Conservation (phyloP, 768 basidiomycete genomes). For the Tricholomella constricta region DNA sequence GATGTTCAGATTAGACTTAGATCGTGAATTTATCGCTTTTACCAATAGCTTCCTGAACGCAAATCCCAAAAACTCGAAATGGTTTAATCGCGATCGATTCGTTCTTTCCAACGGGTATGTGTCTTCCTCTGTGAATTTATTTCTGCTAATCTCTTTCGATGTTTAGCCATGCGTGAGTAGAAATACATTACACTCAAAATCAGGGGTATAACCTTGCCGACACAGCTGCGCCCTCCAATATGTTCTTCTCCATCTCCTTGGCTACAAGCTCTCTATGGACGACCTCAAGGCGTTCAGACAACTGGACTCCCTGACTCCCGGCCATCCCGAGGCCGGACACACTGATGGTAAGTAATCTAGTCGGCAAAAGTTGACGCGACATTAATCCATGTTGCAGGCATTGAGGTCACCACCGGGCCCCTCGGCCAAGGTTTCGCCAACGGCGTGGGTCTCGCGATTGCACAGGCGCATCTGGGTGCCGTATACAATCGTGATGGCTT, state of each 20-base stretch:
- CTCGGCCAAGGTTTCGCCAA: constrained; percentile 95
- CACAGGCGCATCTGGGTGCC: constrained; percentile 89
- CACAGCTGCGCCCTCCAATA: constrained; percentile 91
- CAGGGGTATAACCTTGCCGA: background rate
- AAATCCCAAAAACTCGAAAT: constrained; percentile 87
- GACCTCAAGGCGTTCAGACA: constrained; percentile 95
- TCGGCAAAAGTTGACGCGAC: background rate
- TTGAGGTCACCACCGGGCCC: constrained; percentile 95
- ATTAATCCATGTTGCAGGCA: constrained; percentile 39
- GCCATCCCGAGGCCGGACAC: constrained; percentile 82
- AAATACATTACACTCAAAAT: background rate
- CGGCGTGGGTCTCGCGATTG: constrained; percentile 91
- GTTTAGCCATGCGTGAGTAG: constrained; percentile 72
- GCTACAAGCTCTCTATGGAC: constrained; percentile 89
- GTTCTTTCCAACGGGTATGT: constrained; percentile 93
- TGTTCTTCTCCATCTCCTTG: constrained; percentile 86
- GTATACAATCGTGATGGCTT: constrained; percentile 87
- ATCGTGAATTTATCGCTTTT: constrained; percentile 1
- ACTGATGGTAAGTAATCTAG: constrained; percentile 41
- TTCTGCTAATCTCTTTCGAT: constrained; percentile 14
- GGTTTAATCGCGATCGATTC: constrained; percentile 97
- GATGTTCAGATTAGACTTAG: background rate
- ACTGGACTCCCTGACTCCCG: constrained; percentile 86
- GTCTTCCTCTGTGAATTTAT: background rate
- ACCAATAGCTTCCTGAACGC: constrained; percentile 74